A percentile compares a stretch with the other conserved stretches of the same genome.
phyloP scores from a whole-genome alignment of 2,329 filamentous ascomycete genomes.

The Colletotrichum graminicola region DNA sequence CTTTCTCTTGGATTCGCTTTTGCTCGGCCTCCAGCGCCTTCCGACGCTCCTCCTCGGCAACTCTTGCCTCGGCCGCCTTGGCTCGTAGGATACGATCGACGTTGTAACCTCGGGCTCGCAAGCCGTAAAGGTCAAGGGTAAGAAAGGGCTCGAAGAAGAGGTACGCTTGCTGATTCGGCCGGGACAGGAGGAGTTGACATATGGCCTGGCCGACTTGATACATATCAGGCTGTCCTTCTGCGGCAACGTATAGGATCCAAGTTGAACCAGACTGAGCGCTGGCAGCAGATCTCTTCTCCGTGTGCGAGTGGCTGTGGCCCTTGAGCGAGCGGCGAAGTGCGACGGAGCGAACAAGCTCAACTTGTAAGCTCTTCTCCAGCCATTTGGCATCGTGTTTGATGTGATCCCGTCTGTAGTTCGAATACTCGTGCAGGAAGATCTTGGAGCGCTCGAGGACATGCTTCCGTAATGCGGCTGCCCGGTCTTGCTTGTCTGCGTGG shows the following conservation, averaged over 20 bases:
- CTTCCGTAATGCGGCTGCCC: constrained; percentile 78
- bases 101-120: constrained; percentile 93
- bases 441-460: constrained; percentile 89
- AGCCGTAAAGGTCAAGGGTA: constrained; percentile 83
- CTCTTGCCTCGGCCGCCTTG: constrained; percentile 87
- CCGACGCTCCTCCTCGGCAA: constrained; percentile 86
- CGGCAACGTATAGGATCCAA: constrained; percentile 81
- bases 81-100: constrained; percentile 92
- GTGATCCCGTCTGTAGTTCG: constrained; percentile 77
- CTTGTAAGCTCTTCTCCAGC: constrained; percentile 86
- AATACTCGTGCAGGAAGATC: constrained; percentile 85
- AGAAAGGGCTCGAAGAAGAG: constrained; percentile 93
- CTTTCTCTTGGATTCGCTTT: constrained; percentile 70
- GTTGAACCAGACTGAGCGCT: constrained; percentile 66
- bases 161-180: constrained; percentile 89
- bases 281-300: constrained; percentile 81
- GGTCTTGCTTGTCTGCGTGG: constrained; percentile 73
- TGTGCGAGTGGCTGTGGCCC: constrained; percentile 76
- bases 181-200: constrained; percentile 81
- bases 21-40: constrained; percentile 81
- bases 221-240: constrained; percentile 77
- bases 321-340: constrained; percentile 81
- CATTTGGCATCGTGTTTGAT: constrained; percentile 90
- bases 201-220: constrained; percentile 94
- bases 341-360: constrained; percentile 83